Evolutionary conservation across 2,329 filamentous ascomycete species (phyloP), one percentile per base, ranked within the genome.

Genomic region (Botrytis cinerea): DNA sequence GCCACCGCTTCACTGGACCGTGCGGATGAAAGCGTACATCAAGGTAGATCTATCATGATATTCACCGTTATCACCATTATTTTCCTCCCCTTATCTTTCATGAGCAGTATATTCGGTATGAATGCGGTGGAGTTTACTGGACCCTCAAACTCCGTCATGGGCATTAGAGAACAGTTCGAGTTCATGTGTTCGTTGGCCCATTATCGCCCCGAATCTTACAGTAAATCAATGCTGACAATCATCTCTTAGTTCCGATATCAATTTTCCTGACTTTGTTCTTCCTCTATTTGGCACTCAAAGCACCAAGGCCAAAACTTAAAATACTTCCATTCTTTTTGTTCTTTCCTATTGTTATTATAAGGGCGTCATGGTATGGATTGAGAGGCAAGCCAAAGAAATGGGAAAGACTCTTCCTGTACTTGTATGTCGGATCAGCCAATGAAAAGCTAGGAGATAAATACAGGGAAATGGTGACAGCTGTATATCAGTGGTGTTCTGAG

Each of bases 1-100:
- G 84, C 84, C 1, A 28, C 51, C 4, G 35, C 22, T 7, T 62
- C 72, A 25, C 46, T 73, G 8, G 38, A 54, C 20, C 16, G 32
- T 14, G 68, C 72, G 2, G 25, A 67, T 40, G 40, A 66, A 18
- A 67, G 28, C 35, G 18, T 68, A 1, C 14, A 43, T 2, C 73
- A 73, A 62, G 68, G 68, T 4, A 51, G 73, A 7, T 45, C 60
- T 22, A 61, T 73, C 18, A 71, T 71, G 68, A 14, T 54, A 9
- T 73, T 71, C 32, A 73, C 73, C 14, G 2, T 54, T 12, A 66
- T 71, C 9, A 71, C 61, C 5, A 73, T 71, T 1, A 35, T 73
- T 8, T 73, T 73, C 4, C 43, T 73, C 1, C 73, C 62, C 1
- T n/a, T 71, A 5, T 48, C 60, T n/a, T 71, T 73, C 25, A 66